Conservation (phyloP, 129 eudicot genomes). For the Flaveria brownii region DNA sequence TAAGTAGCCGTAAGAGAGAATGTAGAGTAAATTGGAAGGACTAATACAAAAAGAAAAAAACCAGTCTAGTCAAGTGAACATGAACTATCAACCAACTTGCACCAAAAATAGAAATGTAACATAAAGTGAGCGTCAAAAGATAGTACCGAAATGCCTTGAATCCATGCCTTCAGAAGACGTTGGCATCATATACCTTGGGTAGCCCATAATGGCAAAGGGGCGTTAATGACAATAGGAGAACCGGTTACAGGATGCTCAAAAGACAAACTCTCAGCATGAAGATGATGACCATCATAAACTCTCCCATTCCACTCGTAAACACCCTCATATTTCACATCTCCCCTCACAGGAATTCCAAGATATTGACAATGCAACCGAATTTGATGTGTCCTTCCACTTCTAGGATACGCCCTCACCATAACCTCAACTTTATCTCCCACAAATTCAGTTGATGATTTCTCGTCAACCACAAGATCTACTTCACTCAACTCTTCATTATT, state of each 20-base stretch:
- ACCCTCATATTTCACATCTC: slow-evolving; percentile 95
- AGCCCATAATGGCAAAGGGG: slow-evolving; percentile 86
- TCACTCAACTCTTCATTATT: slow-evolving; percentile 31
- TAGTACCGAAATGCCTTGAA: slow-evolving; percentile 5
- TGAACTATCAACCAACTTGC: no score
- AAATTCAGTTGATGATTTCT: slow-evolving; percentile 46
- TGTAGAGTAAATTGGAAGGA: no score
- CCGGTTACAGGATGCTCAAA: slow-evolving; percentile 93
- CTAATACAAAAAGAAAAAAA: neutral
- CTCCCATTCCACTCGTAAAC: slow-evolving; percentile 75
- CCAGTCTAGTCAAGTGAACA: neutral
- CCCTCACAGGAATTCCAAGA: slow-evolving; percentile 83
- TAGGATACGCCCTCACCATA: slow-evolving; percentile 78
- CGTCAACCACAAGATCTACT: slow-evolving; percentile 48
- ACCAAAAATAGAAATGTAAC: neutral
- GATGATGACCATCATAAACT: slow-evolving; percentile 64
- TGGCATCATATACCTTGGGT: slow-evolving; percentile 39
- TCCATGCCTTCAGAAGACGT: neutral
- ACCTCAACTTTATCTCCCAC: slow-evolving; percentile 60
- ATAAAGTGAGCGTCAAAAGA: neutral
- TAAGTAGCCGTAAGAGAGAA: no score
- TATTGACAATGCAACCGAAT: slow-evolving; percentile 96
- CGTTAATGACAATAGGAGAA: slow-evolving; percentile 50
- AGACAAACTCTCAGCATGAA: slow-evolving; percentile 86
- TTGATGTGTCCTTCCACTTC: slow-evolving; percentile 98